Conservation (phyloP, 2,329 filamentous ascomycete genomes). For the Colletotrichum sansevieriae region DNA sequence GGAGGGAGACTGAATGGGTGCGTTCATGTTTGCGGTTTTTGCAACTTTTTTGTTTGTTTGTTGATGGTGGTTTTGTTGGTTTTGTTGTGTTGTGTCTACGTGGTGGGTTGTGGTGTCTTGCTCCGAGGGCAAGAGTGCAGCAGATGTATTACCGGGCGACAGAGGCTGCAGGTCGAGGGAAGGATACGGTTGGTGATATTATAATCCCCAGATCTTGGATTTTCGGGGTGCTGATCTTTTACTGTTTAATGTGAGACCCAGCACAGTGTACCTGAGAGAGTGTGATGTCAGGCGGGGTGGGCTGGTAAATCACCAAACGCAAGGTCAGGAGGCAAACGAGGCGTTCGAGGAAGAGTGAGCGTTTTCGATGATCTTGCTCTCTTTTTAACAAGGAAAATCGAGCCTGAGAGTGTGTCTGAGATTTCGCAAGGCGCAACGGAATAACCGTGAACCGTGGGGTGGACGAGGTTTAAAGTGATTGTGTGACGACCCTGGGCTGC, state of each 20-base stretch:
- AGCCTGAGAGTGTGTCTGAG: constrained; percentile 25
- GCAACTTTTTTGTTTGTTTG: neutral
- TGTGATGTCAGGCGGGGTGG: constrained; percentile 37
- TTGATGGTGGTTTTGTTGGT: neutral
- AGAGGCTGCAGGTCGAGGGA: neutral
- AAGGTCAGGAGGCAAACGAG: neutral
- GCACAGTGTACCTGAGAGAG: constrained; percentile 31
- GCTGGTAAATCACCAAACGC: constrained; percentile 23
- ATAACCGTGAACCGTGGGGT: constrained; percentile 37
- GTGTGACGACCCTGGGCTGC: constrained; percentile 35
- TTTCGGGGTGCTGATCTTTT: constrained; percentile 33
- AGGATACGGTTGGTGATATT: constrained; percentile 37
- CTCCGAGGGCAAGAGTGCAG: constrained; percentile 6
- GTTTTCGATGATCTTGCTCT: constrained; percentile 18
- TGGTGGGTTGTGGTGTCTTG: constrained; percentile 9
- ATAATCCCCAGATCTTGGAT: constrained; percentile 41
- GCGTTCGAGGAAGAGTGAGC: constrained; percentile 10
- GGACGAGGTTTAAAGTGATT: constrained; percentile 38
- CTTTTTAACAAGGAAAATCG: neutral
- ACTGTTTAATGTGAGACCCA: constrained; percentile 27
- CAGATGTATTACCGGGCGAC: neutral
- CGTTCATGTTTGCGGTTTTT: constrained; percentile 38
- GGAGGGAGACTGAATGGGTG: constrained; percentile 37
- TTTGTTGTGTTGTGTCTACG: neutral
- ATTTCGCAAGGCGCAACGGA: constrained; percentile 17